Base-by-base conservation (phyloP, 306 rosid genomes). In the Cotoneaster glaucophyllus region DNA sequence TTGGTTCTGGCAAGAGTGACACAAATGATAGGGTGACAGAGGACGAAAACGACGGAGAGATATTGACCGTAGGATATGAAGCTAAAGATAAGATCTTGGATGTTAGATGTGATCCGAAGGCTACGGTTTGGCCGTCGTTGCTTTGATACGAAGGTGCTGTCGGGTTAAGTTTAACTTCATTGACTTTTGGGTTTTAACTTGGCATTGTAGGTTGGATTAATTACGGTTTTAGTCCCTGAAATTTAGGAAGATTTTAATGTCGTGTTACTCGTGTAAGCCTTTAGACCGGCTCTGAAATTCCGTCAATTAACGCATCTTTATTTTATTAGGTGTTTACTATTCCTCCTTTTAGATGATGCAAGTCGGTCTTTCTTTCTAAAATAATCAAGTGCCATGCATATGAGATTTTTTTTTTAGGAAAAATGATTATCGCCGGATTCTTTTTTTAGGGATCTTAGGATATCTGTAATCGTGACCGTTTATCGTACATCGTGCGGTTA, bases 361-460 rank as follows among this genome's bases (percentile, higher is more conserved):
- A 37, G 41, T 37, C 0, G 41, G 0, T 34, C 0, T 37, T 37
- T 7, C 41, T 7, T 37, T 37, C 41, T 37, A 37, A 37, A 37
- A 37, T 37, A 37, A 37, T 6, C 41, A 37, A 37, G 41, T 7
- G 41, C 0, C 41, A 37, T 7, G 41, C 41, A 34, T 1, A 34
- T 0, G 2, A 34, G 39, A 0, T 34, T 6, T 34, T 34, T 34
- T 34, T n/a, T 32, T 32, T 32, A 32, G 6, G 34, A 0, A 4
- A 32, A 32, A 32, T 6, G 7, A 32, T 32, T 6, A 6, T 32
- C 6, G 34, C 5, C 37, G 7, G 8, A 34, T 34, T 0, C 9
- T 6, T 34, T 34, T 34, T 0, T 0, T 0, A 0, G 0, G 9
- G 2, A 1, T 37, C 0, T 0, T 37, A 7, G 0, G 0, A 2